Conservation (phyloP, 805 yeast genomes). For the Starmerella vaccinii region DNA sequence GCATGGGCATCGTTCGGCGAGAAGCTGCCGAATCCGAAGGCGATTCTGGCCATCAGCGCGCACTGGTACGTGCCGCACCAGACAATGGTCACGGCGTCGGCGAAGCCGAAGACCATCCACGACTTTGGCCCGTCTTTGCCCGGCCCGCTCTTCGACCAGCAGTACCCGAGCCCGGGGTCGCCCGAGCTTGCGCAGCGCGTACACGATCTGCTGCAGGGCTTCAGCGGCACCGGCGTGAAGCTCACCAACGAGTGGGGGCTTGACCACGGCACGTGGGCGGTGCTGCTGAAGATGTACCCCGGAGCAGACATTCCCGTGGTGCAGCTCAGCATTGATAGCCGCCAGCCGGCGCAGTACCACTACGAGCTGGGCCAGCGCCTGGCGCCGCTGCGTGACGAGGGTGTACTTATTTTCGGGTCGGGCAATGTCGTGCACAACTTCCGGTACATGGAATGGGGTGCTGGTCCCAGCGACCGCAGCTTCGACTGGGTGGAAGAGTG, state of each 20-base stretch:
- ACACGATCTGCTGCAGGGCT: slow-evolving; percentile 7
- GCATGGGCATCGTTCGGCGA: slow-evolving; percentile 18
- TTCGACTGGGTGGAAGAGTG: slow-evolving; percentile 31
- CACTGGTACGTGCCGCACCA: slow-evolving; percentile 21
- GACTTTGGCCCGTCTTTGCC: slow-evolving; percentile 23
- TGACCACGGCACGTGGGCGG: slow-evolving; percentile 25
- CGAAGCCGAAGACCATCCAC: slow-evolving; percentile 22
- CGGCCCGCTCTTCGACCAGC: slow-evolving; percentile 16
- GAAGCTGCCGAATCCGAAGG: slow-evolving; percentile 20
- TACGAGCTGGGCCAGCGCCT: slow-evolving; percentile 46
- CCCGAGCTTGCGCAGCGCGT: slow-evolving; percentile 22
- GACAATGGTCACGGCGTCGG: slow-evolving; percentile 16
- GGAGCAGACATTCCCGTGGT: slow-evolving; percentile 30
- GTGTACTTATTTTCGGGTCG: slow-evolving; percentile 46
- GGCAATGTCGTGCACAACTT: slow-evolving; percentile 68
- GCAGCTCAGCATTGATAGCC: slow-evolving; percentile 33
- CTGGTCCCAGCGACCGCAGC: slow-evolving; percentile 15
- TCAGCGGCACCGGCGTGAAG: slow-evolving; percentile 3
- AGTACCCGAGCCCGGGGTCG: slow-evolving; percentile 24
- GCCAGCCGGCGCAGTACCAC: slow-evolving; percentile 32
- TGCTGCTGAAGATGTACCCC: slow-evolving; percentile 24
- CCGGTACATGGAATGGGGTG: slow-evolving; percentile 10
- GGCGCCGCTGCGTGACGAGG: slow-evolving; percentile 41
- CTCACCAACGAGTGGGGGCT: slow-evolving; percentile 21
- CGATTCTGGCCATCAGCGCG: slow-evolving; percentile 23